Evolutionary conservation across 495 filamentous ascomycete species (phyloP), one percentile per base, ranked within the genome.

Genomic region (Jackrogersella minutella): DNA sequence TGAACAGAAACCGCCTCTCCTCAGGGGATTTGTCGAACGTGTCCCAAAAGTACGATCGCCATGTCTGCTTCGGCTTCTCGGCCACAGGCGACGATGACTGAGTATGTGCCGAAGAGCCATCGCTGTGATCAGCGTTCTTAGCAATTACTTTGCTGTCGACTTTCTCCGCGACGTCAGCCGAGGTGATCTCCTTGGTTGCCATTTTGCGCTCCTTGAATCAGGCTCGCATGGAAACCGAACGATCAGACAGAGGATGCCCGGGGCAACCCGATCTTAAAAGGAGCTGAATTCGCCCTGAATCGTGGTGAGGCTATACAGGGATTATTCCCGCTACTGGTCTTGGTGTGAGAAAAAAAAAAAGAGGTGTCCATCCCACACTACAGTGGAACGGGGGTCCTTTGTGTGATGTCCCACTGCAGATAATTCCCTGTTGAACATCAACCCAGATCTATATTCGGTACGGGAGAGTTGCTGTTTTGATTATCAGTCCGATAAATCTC

Each of bases 11-110:
- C 13, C 81, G 77, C 10, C 85, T 80, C 66, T 90, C 86, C 49
- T 85, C 82, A 0, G 84, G 82, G 0, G 85, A 81, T 66, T 87
- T 87, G 60, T 88, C 86, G 28, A 87, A 79, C 2, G 82, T 86
- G 64, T 88, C 85, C 86, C 86, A 88, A 46, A 88, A 62, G 50
- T 79, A 76, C 14, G 76, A 78, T 28, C 65, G 61, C 78, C 77
- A 80, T 37, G 68, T 78, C 43, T 43, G 65, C n/a, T 74, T 73
- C 0, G 74, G 74, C 5, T 70, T 61, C 14, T 68, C 58, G 3
- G 22, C 57, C 8, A 71, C 51, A 8, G 43, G 53, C 6, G 34
- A 30, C 4, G 41, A 33, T n/a, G 58, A 51, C 3, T 63, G 46
- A 3, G 62, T 41, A 56, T 60, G 53, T n/a, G 39, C 41, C 5